A percentile compares a stretch with the other conserved stretches of the same genome.
These are phyloP conservation scores for Trypanosoma lewisi DNA, from an alignment of 208 protist species.

Conservation along the genomic window DNA sequence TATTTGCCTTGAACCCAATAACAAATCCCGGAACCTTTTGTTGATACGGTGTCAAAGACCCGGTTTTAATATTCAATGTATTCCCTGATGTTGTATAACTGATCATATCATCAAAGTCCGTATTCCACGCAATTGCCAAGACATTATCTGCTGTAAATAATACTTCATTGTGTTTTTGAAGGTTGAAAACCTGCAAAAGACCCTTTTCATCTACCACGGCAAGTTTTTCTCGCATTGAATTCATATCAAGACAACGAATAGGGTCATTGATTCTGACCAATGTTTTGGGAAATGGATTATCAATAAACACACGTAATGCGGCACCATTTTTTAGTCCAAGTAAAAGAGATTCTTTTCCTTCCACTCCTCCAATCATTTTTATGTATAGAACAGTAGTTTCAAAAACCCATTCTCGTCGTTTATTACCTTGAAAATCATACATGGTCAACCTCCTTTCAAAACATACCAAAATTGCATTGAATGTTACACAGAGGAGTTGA, in stretches of 20 bases:
- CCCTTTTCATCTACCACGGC: constrained; percentile 93
- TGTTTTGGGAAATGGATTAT: constrained; percentile 95
- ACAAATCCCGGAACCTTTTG: constrained; percentile 93
- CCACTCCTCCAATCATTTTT: constrained; percentile 92
- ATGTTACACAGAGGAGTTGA: constrained; percentile 91
- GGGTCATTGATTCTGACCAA: constrained; percentile 81
- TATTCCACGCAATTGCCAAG: constrained; percentile 93
- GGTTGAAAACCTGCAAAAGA: constrained; percentile 85
- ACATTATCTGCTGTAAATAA: constrained; percentile 90
- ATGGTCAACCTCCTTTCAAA: constrained; percentile 83
- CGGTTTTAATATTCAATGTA: constrained; percentile 93
- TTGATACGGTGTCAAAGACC: constrained; percentile 88
- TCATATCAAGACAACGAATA: constrained; percentile 92
- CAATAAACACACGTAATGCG: constrained; percentile 93
- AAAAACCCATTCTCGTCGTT: constrained; percentile 93
- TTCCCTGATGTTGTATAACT: constrained; percentile 87
- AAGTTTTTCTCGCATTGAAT: constrained; percentile 79
- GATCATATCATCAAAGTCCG: constrained; percentile 94
- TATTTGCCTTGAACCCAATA: constrained; percentile 95
- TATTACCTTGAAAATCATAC: constrained; percentile 91
- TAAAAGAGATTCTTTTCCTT: constrained; percentile 89
- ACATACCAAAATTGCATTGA: constrained; percentile 89
- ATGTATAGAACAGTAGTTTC: constrained; percentile 93
- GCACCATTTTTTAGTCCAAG: constrained; percentile 92
- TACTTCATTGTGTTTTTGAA: constrained; percentile 83